Base-by-base conservation (phyloP, 371 early-diverging fungal species). In the Mortierella sp. region DNA sequence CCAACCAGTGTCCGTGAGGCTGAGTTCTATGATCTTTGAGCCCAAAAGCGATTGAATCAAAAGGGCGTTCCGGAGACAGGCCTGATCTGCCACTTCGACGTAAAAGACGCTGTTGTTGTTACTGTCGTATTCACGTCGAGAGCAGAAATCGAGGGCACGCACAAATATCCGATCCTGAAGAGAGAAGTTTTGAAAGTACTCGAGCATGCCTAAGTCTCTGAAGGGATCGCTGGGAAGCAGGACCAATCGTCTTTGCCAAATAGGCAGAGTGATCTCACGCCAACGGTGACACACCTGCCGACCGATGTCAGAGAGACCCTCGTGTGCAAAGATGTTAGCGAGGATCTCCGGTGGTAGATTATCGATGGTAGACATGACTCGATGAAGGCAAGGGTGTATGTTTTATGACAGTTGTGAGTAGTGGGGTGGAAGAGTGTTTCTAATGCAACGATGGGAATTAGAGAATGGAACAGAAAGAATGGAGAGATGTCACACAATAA, bases 151-250 rank as follows among this genome's bases (percentile, higher is more conserved):
- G 36, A 79, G 69, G 3, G 74, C 74, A 21, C 80, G 80, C 8
- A 79, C 57, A 32, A 47, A 70, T 50, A 74, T 67, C 0, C 80
- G 66, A 21, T 70, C 64, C 40, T 79, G 52, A 2, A 32, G 53
- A 0, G 74, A 40, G 28, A 79, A 74, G 16, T 48, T 9, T 9
- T 64, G 21, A 2, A 79, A 68, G 43, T 74, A 74, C 0, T 24
- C 45, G 28, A 74, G 71, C 55, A 79, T 59, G 24, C 79, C 79
- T 6, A 41, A 22, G 57, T 79, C 74, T 45, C 64, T 74, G 74
- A 79, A 79, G 32, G 79, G 74, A 24, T 79, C 74, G 8, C 79
- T 79, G 11, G 79, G 74, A 7, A 67, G 69, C 50, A 79, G 70
- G n/a, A 45, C 40, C 9, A 79, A 60, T 10, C 74, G 74, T 24